Evolutionary conservation across 2,329 filamentous ascomycete species (phyloP).

Genomic region (Paecilomyces sp.): DNA sequence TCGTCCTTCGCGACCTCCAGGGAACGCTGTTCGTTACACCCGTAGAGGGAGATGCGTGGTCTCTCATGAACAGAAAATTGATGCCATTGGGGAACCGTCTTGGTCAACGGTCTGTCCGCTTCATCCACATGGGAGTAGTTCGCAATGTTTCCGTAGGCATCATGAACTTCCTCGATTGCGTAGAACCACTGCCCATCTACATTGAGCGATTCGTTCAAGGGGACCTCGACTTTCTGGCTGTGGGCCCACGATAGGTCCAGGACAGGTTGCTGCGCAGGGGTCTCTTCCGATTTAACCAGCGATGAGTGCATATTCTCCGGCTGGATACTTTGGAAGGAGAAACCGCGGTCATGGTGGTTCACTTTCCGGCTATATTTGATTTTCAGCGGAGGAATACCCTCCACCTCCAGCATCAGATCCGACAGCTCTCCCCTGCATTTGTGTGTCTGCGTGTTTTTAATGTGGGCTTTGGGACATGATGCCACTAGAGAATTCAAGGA

Average conservation of each 20-base stretch:
- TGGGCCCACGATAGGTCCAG: conserved; percentile 68
- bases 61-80: conserved; percentile 81
- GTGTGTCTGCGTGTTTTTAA: conserved; percentile 57
- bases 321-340: conserved; percentile 88
- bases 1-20: conserved; percentile 76
- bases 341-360: conserved; percentile 74
- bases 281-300: conserved; percentile 55
- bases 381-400: conserved; percentile 83
- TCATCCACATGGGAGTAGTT: conserved; percentile 66
- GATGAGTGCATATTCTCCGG: conserved; percentile 80
- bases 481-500: conserved; percentile 77
- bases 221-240: conserved; percentile 66
- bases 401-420: conserved; percentile 72
- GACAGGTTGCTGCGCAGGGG: conserved; percentile 47
- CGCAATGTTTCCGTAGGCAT: conserved; percentile 80
- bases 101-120: conserved; percentile 53
- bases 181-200: conserved; percentile 79
- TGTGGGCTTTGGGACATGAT: conserved; percentile 70
- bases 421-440: conserved; percentile 86
- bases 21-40: conserved; percentile 72
- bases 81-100: conserved; percentile 60
- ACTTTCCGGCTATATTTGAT: conserved; percentile 86
- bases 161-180: conserved; percentile 82
- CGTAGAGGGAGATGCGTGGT: conserved; percentile 62
- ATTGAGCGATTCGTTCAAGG: conserved; percentile 83